Base-by-base conservation (phyloP, 768 basidiomycete species). In the Candolleomyces aberdarensis region DNA sequence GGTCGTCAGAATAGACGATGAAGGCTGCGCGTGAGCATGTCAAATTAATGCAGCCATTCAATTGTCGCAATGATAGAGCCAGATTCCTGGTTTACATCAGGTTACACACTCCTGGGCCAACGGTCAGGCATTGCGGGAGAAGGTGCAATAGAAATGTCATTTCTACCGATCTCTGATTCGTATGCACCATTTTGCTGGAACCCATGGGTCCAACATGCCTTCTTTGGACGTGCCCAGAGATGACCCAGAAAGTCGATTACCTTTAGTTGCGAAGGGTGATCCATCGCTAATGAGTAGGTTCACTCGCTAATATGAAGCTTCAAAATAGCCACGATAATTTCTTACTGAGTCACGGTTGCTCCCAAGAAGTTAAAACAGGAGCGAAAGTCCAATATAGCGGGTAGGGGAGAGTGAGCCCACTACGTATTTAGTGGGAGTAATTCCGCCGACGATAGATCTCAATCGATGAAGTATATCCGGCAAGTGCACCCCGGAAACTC, bases 401-500 rank as follows among this genome's bases (percentile, higher is more conserved):
- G n/a, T 8, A 47, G 6, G 20, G 49, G 19, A 22, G 19, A 51
- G 49, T 9, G 20, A 22, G 7, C 19, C 3, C n/a, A 20, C 29
- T 19, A 11, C 8, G 49, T 17, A 39, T 31, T 13, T 17, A 54
- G 15, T 40, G 44, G 19, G 44, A 54, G 31, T 41, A 56, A n/a
- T 19, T 56, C 54, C 54, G 54, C 54, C 40, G 54, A 56, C 52
- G 32, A 54, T 54, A 29, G 36, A 56, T 56, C 54, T 56, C 31
- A 41, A 56, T 56, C 54, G 54, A 56, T 56, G 54, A 10, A 39
- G 54, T 56, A 56, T 56, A 56, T 56, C 54, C 32, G 54, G 54
- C 36, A 56, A 36, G 54, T 56, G 54, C 54, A 56, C 54, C 54
- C 54, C 54, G 54, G 54, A 56, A 56, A 56, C 54, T 39, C 41